These are phyloP conservation scores for Ceriops decandra DNA, from an alignment of 345 rosid genomes.

Conservation along the genomic window DNA sequence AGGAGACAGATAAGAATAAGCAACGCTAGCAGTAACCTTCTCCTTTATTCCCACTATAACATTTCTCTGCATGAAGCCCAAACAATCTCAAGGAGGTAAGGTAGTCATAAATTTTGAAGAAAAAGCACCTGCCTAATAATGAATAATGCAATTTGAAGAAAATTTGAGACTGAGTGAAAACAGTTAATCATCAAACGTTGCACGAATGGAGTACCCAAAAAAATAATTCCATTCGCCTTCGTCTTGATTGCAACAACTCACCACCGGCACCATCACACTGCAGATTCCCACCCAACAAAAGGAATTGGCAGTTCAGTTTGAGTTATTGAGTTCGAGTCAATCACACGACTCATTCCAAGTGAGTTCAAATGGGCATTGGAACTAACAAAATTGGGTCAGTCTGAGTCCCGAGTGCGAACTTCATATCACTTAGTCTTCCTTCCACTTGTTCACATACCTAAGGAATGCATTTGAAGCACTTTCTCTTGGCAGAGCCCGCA, in stretches of 20 bases:
- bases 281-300: conserved; percentile 9
- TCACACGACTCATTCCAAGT: neutral
- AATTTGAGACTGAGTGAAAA: no score
- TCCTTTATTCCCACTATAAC: no score
- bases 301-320: conserved; percentile 4
- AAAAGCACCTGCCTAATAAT: no score
- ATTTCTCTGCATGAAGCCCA: no score
- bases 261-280: neutral
- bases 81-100: no score
- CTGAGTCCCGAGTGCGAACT: neutral
- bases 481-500: conserved; percentile 75
- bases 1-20: no score
- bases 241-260: neutral
- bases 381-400: neutral
- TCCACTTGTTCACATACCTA: conserved; percentile 88
- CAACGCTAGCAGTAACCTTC: no score
- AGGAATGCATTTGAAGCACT: conserved; percentile 74
- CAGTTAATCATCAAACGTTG: neutral
- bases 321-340: neutral
- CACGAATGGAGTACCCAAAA: neutral
- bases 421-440: conserved; percentile 49
- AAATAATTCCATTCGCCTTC: neutral
- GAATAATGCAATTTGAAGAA: no score
- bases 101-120: no score
- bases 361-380: neutral